Conservation (phyloP, 1,139 yeast genomes). For the Blastobotrys elegans region DNA sequence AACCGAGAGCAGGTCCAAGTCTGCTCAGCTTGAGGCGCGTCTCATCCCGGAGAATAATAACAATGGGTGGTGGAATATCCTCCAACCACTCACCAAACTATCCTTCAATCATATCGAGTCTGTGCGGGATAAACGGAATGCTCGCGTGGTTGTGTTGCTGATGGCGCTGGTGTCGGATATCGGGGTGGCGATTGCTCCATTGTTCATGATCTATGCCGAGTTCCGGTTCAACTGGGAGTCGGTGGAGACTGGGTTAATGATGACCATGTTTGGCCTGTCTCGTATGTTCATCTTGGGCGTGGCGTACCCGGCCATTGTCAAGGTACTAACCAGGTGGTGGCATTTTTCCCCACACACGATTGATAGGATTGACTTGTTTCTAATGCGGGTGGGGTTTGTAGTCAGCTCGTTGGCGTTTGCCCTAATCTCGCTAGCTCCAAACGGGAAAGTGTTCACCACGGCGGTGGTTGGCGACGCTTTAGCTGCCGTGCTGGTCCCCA, state of each 20-base stretch:
- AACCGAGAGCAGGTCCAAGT: conserved; percentile 56
- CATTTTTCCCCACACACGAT: conserved; percentile 30
- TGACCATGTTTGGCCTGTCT: conserved; percentile 51
- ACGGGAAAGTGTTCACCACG: conserved; percentile 26
- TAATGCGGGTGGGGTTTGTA: conserved; percentile 38
- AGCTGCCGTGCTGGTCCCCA: conserved; percentile 46
- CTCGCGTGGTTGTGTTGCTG: conserved; percentile 44
- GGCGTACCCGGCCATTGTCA: conserved; percentile 42
- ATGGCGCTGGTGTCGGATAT: conserved; percentile 37
- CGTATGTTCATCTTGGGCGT: conserved; percentile 41
- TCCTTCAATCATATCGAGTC: conserved; percentile 34
- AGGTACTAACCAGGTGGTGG: conserved; percentile 33
- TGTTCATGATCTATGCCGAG: conserved; percentile 54
- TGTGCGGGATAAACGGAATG: conserved; percentile 33
- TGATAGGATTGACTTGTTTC: conserved; percentile 52
- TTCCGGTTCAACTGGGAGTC: conserved; percentile 57
- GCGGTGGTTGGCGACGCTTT: conserved; percentile 43
- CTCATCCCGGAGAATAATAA: neutral
- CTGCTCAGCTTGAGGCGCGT: conserved; percentile 12
- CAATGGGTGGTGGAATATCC: conserved; percentile 18
- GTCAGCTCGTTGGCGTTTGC: conserved; percentile 44
- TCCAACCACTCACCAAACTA: conserved; percentile 47
- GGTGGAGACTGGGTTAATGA: conserved; percentile 51
- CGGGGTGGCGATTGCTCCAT: conserved; percentile 39
- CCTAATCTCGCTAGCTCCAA: conserved; percentile 35